A percentile compares a stretch with the other conserved stretches of the same genome.
Conservation (phyloP, 768 basidiomycete species). For the Suillus alpinus region DNA sequence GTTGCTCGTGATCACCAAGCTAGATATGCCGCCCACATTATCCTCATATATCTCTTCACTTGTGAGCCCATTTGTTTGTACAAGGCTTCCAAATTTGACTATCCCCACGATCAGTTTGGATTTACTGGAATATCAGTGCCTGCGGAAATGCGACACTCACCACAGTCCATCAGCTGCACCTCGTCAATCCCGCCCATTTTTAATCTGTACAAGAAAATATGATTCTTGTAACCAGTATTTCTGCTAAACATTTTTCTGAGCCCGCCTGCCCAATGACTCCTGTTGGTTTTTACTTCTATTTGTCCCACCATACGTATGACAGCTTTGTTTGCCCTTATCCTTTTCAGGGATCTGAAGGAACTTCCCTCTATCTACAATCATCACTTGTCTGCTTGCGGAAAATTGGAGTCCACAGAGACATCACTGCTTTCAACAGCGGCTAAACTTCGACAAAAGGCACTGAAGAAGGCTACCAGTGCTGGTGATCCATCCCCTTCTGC, state of each 20-base stretch:
- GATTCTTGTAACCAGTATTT: conserved; percentile 87
- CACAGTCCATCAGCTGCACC: conserved; percentile 74
- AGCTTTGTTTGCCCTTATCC: background rate
- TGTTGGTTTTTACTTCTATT: background rate
- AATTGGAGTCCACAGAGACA: conserved; percentile 87
- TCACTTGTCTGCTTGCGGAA: conserved; percentile 66
- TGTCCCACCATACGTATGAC: background rate
- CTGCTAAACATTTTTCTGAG: conserved; percentile 72
- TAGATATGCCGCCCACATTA: conserved; percentile 77
- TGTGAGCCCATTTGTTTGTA: conserved; percentile 42
- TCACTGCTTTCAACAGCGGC: conserved; percentile 70
- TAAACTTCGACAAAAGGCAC: conserved; percentile 60
- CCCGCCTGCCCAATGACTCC: conserved; percentile 14
- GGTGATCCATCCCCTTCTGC: conserved; percentile 25
- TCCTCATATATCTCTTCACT: conserved; percentile 76
- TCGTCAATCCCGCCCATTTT: conserved; percentile 72
- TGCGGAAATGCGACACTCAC: conserved; percentile 74
- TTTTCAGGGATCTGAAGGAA: conserved; percentile 71
- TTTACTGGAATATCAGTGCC: conserved; percentile 82
- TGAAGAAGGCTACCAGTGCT: conserved; percentile 40
- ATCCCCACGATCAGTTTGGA: conserved; percentile 57
- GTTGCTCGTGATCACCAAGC: conserved; percentile 44
- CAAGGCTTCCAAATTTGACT: background rate
- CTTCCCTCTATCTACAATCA: conserved; percentile 82
- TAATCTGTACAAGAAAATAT: conserved; percentile 85